phyloP scores from a whole-genome alignment of 2,329 filamentous ascomycete species.

The Fusarium brachygibbosum region DNA sequence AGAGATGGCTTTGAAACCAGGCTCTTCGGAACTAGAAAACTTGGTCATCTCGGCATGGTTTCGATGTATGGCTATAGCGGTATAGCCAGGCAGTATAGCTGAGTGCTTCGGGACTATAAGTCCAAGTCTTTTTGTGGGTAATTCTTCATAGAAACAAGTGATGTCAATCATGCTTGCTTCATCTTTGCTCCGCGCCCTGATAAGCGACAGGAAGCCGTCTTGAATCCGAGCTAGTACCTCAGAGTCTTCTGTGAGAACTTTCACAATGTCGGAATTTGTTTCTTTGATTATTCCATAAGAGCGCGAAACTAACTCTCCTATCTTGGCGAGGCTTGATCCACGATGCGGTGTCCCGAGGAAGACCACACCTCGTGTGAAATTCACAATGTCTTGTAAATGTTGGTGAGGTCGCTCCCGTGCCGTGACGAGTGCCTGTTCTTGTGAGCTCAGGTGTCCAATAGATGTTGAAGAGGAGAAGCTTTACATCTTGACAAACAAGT shows the following conservation, averaged over 20 bases:
- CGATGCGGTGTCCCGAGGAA: conserved; percentile 39
- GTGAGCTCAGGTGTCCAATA: neutral
- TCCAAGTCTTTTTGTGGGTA: conserved; percentile 19
- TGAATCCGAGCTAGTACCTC: conserved; percentile 32
- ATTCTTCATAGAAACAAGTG: conserved; percentile 41
- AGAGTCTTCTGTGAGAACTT: conserved; percentile 21
- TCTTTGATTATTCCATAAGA: conserved; percentile 28
- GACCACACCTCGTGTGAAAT: conserved; percentile 20
- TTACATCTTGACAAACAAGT: conserved; percentile 41
- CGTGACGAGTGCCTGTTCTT: conserved; percentile 21
- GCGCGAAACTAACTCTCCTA: conserved; percentile 24
- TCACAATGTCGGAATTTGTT: conserved; percentile 33
- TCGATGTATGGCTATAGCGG: conserved; percentile 18
- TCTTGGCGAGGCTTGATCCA: conserved; percentile 32
- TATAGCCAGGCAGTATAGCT: conserved; percentile 22
- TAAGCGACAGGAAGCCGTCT: conserved; percentile 26
- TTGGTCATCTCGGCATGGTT: conserved; percentile 32
- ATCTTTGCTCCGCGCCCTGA: neutral
- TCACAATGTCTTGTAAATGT: conserved; percentile 26
- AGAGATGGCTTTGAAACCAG: conserved; percentile 13
- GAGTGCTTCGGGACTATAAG: conserved; percentile 35
- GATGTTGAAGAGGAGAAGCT: fast-evolving
- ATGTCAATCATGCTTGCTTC: conserved; percentile 13
- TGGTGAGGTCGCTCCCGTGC: conserved; percentile 22
- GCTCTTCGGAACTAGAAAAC: conserved; percentile 11